A percentile compares a stretch with the other conserved stretches of the same genome.
Evolutionary conservation across 2,329 filamentous ascomycete species (phyloP).

Genomic region (Aquanectria penicillioides): DNA sequence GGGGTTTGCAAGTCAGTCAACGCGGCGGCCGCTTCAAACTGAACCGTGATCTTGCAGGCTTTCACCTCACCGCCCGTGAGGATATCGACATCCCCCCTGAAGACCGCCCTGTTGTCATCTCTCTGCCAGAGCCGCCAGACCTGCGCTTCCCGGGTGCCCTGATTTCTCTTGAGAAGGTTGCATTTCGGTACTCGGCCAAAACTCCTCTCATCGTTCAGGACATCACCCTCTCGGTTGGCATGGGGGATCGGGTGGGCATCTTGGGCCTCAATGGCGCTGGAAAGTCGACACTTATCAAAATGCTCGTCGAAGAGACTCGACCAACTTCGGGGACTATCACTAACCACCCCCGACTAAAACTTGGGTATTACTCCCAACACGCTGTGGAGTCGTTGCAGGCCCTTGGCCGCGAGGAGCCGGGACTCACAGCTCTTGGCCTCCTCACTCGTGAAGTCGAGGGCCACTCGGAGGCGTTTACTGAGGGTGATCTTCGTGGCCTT

Average conservation of each 20-base stretch:
- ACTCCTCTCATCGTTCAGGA: slow-evolving; percentile 63
- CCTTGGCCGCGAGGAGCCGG: slow-evolving; percentile 58
- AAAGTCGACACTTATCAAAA: slow-evolving; percentile 80
- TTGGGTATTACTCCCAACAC: slow-evolving; percentile 85
- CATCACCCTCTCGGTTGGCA: slow-evolving; percentile 74
- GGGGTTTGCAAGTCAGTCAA: slow-evolving; percentile 78
- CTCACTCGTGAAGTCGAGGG: slow-evolving; percentile 65
- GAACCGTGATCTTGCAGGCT: slow-evolving; percentile 77
- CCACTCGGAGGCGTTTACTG: slow-evolving; percentile 55
- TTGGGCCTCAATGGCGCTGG: slow-evolving; percentile 84
- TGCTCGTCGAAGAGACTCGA: slow-evolving; percentile 70
- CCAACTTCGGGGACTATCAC: slow-evolving; percentile 71
- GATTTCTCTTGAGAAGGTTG: slow-evolving; percentile 75
- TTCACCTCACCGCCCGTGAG: slow-evolving; percentile 64
- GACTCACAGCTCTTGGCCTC: slow-evolving; percentile 72
- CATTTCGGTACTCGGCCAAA: slow-evolving; percentile 68
- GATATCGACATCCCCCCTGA: slow-evolving; percentile 78
- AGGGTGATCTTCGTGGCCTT: slow-evolving; percentile 74
- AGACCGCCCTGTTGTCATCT: slow-evolving; percentile 66
- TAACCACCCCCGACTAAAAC: slow-evolving; percentile 73
- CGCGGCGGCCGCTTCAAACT: slow-evolving; percentile 83
- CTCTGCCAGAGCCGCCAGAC: slow-evolving; percentile 71
- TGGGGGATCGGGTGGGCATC: slow-evolving; percentile 79
- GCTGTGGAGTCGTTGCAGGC: slow-evolving; percentile 75
- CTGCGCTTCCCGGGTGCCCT: slow-evolving; percentile 80